Percentiles rank a stretch among this genome's conserved stretches.
Evolutionary conservation across 83 land plant genomes (phyloP).

Genomic region (Picea engelmannii): DNA sequence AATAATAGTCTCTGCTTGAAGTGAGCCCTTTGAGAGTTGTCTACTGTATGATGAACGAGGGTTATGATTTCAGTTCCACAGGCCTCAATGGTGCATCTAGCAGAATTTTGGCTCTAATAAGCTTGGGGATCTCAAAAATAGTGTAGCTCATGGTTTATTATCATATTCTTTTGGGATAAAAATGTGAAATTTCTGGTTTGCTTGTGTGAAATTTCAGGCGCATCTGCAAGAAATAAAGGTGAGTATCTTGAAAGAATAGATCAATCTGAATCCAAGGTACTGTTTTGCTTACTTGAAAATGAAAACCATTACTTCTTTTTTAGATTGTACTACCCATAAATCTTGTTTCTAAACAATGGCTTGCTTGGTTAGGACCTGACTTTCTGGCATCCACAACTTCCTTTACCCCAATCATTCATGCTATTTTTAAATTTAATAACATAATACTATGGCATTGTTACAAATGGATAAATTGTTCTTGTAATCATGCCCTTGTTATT

Average conservation of each 20-base stretch:
- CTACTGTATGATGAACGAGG: neutral
- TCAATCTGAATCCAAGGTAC: conserved; percentile 84
- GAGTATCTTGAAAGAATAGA: conserved; percentile 74
- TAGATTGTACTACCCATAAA: too few relatives aligned
- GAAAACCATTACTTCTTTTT: too few relatives aligned
- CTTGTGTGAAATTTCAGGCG: conserved; percentile 39
- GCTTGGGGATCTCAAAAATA: neutral
- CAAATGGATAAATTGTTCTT: neutral
- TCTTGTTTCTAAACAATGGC: neutral
- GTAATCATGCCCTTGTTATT: neutral
- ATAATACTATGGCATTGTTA: conserved; percentile 1
- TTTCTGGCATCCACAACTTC: neutral
- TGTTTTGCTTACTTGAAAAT: neutral
- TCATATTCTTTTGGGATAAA: neutral
- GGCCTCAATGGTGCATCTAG: neutral
- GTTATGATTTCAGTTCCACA: neutral
- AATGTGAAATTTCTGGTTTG: neutral
- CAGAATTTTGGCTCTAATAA: too few relatives aligned
- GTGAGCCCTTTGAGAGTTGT: neutral
- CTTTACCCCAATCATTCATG: neutral
- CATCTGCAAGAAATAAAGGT: conserved; percentile 65
- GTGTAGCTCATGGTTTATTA: too few relatives aligned
- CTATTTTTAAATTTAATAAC: too few relatives aligned
- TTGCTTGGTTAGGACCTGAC: neutral
- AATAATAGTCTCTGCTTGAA: too few relatives aligned